phyloP scores from a whole-genome alignment of 495 filamentous ascomycete species.

The Trichoderma reesei region DNA sequence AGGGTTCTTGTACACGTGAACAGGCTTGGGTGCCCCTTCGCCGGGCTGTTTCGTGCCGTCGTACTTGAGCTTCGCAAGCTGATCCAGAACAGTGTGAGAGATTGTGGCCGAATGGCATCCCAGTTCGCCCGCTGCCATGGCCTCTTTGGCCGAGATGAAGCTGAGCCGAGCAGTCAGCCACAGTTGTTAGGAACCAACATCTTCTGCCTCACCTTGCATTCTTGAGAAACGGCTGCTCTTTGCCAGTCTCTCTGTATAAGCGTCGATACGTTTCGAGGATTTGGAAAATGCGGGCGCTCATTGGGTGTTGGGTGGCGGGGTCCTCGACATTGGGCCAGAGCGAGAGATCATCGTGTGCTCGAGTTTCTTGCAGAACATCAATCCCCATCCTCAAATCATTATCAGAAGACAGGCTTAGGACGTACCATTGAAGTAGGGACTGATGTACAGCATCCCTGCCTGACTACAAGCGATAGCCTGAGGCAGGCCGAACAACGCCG shows the following conservation, averaged over 20 bases:
- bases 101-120: conserved; percentile 23
- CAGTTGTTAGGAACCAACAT: too few species aligned
- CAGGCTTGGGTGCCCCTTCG: conserved; percentile 14
- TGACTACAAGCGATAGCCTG: conserved; percentile 22
- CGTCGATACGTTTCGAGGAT: conserved; percentile 26
- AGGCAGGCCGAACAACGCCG: conserved; percentile 21
- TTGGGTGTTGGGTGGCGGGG: conserved; percentile 29
- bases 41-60: conserved; percentile 16
- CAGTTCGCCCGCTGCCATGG: conserved; percentile 21
- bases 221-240: conserved; percentile 32
- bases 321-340: conserved; percentile 24
- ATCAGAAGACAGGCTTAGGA: neutral
- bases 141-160: conserved; percentile 23
- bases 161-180: conserved; percentile 12
- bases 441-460: conserved; percentile 21
- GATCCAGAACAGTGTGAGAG: conserved; percentile 16
- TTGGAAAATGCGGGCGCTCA: conserved; percentile 29
- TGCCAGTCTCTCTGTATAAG: conserved; percentile 32
- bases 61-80: conserved; percentile 18
- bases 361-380: conserved; percentile 14
- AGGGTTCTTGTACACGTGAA: conserved; percentile 18
- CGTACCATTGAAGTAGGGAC: conserved; percentile 28
- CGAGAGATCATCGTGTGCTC: conserved; percentile 18
- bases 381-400: neutral
- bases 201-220: conserved; percentile 18